Percentiles rank a stretch among this genome's conserved stretches.
Evolutionary conservation across 2,329 filamentous ascomycete species (phyloP).

Genomic region (Colletotrichum cuscutae): DNA sequence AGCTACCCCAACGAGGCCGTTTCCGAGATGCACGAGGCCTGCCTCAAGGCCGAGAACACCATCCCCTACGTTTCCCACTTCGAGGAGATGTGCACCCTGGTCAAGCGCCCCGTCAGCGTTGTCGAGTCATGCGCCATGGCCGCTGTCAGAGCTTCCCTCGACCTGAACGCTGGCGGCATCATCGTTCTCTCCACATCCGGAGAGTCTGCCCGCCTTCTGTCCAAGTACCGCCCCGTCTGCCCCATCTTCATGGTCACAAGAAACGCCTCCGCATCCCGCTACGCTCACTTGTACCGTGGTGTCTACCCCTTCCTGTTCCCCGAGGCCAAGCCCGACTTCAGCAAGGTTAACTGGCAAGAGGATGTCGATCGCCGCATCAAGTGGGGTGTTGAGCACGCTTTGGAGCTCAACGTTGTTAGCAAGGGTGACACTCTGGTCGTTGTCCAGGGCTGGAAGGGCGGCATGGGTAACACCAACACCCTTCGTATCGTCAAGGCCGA

Average conservation of each 20-base stretch:
- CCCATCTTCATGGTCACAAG: slow-evolving; percentile 99
- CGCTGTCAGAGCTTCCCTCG: slow-evolving; percentile 92
- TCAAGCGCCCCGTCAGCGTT: slow-evolving; percentile 84
- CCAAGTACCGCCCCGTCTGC: slow-evolving; percentile 98
- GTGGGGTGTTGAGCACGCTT: slow-evolving; percentile 91
- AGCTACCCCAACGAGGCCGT: slow-evolving; percentile 93
- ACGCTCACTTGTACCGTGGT: slow-evolving; percentile 94
- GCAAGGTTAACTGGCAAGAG: slow-evolving; percentile 95
- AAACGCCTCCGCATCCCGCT: slow-evolving; percentile 84
- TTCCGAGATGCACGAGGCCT: slow-evolving; percentile 98
- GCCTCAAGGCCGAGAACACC: slow-evolving; percentile 94
- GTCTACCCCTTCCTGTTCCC: slow-evolving; percentile 98
- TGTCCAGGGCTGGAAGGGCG: slow-evolving; percentile 91
- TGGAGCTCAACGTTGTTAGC: slow-evolving; percentile 81
- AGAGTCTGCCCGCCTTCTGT: slow-evolving; percentile 91
- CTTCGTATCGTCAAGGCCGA: slow-evolving; percentile 72
- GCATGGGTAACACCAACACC: slow-evolving; percentile 93
- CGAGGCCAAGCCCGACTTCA: slow-evolving; percentile 94
- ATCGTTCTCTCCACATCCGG: slow-evolving; percentile 96
- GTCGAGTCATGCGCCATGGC: slow-evolving; percentile 97
- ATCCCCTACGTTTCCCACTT: slow-evolving; percentile 98
- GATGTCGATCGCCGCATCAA: slow-evolving; percentile 97
- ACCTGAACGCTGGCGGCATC: slow-evolving; percentile 96
- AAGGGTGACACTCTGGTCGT: slow-evolving; percentile 82
- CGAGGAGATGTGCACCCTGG: slow-evolving; percentile 89